Percentiles rank a stretch among this genome's conserved stretches.
These are phyloP conservation scores for Cyclocybe cylindracea DNA, from an alignment of 768 basidiomycete species.

Conservation along the genomic window DNA sequence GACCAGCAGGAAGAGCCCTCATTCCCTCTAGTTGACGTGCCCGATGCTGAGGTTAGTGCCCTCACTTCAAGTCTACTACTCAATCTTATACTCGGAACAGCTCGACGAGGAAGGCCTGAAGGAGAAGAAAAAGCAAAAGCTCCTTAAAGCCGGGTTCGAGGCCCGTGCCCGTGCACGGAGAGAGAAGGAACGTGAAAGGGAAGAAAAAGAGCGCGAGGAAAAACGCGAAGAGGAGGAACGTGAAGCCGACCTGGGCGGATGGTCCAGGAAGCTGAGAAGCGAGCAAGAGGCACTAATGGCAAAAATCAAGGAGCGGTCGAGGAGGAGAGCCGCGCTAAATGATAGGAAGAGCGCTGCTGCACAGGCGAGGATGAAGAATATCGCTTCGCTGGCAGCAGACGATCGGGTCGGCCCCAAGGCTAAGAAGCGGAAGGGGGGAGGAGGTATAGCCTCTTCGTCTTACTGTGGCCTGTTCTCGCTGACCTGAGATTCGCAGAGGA, in stretches of 20 bases:
- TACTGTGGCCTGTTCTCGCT: slow-evolving; percentile 3
- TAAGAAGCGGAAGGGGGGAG: slow-evolving; percentile 81
- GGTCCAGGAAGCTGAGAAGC: slow-evolving; percentile 70
- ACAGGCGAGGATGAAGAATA: slow-evolving; percentile 95
- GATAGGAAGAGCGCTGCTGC: slow-evolving; percentile 95
- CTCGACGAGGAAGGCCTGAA: slow-evolving; percentile 89
- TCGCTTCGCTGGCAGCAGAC: slow-evolving; percentile 89
- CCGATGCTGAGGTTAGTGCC: slow-evolving; percentile 77
- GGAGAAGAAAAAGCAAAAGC: slow-evolving; percentile 91
- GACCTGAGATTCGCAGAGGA: slow-evolving; percentile 60
- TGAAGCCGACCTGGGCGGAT: slow-evolving; percentile 65
- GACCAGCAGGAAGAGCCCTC: slow-evolving; percentile 78
- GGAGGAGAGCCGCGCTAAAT: slow-evolving; percentile 76
- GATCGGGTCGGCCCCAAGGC: slow-evolving; percentile 65
- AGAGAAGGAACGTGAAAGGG: slow-evolving; percentile 86
- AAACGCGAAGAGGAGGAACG: slow-evolving; percentile 78
- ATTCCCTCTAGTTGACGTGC: slow-evolving; percentile 90
- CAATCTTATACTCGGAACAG: slow-evolving; percentile 31
- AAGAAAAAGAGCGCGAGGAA: slow-evolving; percentile 71
- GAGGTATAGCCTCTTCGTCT: slow-evolving; percentile 48
- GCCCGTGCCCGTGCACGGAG: slow-evolving; percentile 80
- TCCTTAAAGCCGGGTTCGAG: slow-evolving; percentile 93
- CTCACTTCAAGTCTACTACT: background rate
- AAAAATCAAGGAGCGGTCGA: slow-evolving; percentile 82
- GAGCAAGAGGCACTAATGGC: slow-evolving; percentile 85